These are phyloP conservation scores for Gossypium rotundifolium DNA, from an alignment of 345 rosid genomes.

Conservation along the genomic window DNA sequence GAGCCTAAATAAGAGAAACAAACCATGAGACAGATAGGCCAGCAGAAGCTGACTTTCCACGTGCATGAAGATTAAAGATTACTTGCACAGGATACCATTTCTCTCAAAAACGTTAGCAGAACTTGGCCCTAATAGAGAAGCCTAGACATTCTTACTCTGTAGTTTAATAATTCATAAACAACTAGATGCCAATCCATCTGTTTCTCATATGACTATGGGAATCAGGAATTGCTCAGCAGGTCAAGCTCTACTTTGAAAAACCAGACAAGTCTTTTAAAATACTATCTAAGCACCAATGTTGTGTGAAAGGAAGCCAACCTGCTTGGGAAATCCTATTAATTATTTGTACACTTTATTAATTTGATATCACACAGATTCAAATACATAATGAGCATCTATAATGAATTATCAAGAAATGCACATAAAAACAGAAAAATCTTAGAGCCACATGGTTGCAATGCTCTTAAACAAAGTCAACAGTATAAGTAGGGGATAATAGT, in stretches of 20 bases:
- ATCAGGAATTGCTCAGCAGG: not conserved
- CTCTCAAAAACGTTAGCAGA: not conserved
- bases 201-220: not conserved
- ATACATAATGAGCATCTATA: not conserved
- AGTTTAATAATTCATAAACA: not conserved
- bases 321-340: no score
- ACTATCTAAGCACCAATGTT: no score
- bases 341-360: not conserved
- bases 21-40: not conserved
- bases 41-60: not conserved
- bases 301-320: no score
- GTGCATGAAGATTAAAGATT: not conserved
- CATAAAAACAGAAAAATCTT: not conserved
- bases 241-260: not conserved
- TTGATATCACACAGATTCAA: not conserved
- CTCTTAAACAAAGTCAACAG: not conserved
- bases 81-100: not conserved
- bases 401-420: not conserved
- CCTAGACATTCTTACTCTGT: not conserved
- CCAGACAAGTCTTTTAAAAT: not conserved
- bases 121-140: not conserved
- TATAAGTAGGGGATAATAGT: not conserved
- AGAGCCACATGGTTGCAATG: constrained; percentile 13
- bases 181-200: not conserved
- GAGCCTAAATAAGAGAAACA: not conserved